A percentile compares a stretch with the other conserved stretches of the same genome.
These are phyloP conservation scores for Rhizopus stolonifer DNA, from an alignment of 371 early-diverging fungal species.

Conservation along the genomic window DNA sequence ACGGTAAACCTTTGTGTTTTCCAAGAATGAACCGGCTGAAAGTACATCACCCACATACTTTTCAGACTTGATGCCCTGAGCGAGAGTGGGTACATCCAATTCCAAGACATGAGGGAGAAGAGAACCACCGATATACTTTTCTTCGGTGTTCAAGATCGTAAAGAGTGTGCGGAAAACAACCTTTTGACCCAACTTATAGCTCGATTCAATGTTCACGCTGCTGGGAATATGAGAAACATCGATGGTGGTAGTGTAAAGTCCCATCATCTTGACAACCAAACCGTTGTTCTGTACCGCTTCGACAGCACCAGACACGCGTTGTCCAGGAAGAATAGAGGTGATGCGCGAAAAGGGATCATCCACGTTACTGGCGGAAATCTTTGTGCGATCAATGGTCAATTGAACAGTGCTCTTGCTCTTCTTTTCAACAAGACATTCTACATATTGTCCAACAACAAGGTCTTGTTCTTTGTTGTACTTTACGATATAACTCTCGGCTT, in stretches of 20 bases:
- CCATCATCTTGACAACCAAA: slow-evolving; percentile 64
- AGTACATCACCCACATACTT: slow-evolving; percentile 30
- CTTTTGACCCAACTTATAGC: slow-evolving; percentile 54
- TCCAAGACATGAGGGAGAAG: slow-evolving; percentile 52
- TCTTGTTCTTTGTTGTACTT: slow-evolving; percentile 52
- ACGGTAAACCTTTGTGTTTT: slow-evolving; percentile 56
- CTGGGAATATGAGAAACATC: slow-evolving; percentile 56
- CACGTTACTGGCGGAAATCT: slow-evolving; percentile 52
- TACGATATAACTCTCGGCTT: slow-evolving; percentile 55
- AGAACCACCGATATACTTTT: slow-evolving; percentile 64
- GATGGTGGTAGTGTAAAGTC: slow-evolving; percentile 62
- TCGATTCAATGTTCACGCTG: slow-evolving; percentile 41
- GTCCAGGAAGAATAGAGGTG: slow-evolving; percentile 66
- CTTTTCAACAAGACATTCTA: slow-evolving; percentile 57
- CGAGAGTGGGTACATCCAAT: slow-evolving; percentile 21
- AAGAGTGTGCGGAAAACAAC: slow-evolving; percentile 67
- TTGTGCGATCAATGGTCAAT: slow-evolving; percentile 57
- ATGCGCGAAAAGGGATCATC: slow-evolving; percentile 52
- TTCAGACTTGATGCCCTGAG: slow-evolving; percentile 17
- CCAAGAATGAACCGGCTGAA: slow-evolving; percentile 63
- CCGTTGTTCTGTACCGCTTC: slow-evolving; percentile 59
- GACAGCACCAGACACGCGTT: slow-evolving; percentile 55
- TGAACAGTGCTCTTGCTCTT: slow-evolving; percentile 58
- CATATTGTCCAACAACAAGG: slow-evolving; percentile 65
- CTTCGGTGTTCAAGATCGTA: slow-evolving; percentile 51